Evolutionary conservation across 495 filamentous ascomycete species (phyloP).

Genomic region (Staphylotrichum longicolle): DNA sequence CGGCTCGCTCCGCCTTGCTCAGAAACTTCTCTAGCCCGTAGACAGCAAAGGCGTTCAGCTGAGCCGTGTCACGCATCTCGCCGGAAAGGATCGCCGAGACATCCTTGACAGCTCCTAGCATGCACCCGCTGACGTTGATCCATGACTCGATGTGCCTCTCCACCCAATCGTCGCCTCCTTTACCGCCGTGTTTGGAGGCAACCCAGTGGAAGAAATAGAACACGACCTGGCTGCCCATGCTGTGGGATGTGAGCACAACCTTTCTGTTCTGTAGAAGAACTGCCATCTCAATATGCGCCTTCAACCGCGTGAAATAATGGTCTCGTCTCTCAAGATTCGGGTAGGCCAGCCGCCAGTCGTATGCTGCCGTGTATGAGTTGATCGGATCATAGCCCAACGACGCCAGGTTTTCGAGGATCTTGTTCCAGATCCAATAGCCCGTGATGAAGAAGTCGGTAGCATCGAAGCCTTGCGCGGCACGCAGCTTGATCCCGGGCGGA

Average conservation of each 20-base stretch:
- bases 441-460: conserved; percentile 95
- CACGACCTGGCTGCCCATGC: conserved; percentile 93
- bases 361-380: conserved; percentile 91
- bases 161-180: conserved; percentile 84
- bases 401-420: conserved; percentile 94
- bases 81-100: conserved; percentile 88
- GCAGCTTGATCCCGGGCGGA: conserved; percentile 86
- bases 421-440: conserved; percentile 98
- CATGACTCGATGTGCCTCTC: conserved; percentile 86
- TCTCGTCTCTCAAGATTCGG: conserved; percentile 83
- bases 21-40: conserved; percentile 97
- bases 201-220: conserved; percentile 99
- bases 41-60: conserved; percentile 95
- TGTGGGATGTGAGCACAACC: conserved; percentile 84
- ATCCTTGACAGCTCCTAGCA: conserved; percentile 93
- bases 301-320: conserved; percentile 87
- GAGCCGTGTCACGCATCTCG: conserved; percentile 97
- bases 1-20: conserved; percentile 79
- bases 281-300: conserved; percentile 83
- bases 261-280: conserved; percentile 68
- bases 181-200: conserved; percentile 71
- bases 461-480: conserved; percentile 95
- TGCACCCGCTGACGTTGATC: conserved; percentile 97
- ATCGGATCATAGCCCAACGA: conserved; percentile 95
- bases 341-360: conserved; percentile 97